These are phyloP conservation scores for Lipomyces starkeyi DNA, from an alignment of 805 yeast species.

Conservation along the genomic window DNA sequence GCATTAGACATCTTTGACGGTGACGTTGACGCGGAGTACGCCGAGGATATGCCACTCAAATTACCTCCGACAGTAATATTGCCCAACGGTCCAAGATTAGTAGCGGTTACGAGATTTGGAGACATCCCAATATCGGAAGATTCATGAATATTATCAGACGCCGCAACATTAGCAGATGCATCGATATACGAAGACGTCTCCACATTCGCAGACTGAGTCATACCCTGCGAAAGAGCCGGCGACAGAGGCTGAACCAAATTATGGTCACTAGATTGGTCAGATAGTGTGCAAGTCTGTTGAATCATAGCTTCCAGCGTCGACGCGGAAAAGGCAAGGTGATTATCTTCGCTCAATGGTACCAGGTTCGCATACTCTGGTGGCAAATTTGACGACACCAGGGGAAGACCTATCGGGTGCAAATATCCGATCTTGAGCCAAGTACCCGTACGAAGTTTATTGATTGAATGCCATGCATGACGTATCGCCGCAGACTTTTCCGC, in stretches of 20 bases:
- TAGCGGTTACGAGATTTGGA: not conserved
- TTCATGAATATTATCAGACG: not conserved
- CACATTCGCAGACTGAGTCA: not conserved
- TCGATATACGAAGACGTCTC: not conserved
- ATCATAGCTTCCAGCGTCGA: slow-evolving; percentile 6
- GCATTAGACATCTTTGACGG: not conserved
- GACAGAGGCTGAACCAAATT: not conserved
- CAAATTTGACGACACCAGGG: slow-evolving; percentile 21
- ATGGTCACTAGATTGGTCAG: not conserved
- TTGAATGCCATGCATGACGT: slow-evolving; percentile 19
- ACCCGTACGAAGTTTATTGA: slow-evolving; percentile 30
- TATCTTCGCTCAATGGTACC: not conserved
- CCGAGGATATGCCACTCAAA: not conserved
- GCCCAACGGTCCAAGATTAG: not conserved
- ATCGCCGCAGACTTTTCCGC: slow-evolving; percentile 20
- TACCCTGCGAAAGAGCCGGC: not conserved
- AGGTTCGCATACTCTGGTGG: slow-evolving; percentile 23
- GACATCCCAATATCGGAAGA: not conserved
- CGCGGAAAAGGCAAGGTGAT: not conserved
- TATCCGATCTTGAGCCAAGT: slow-evolving; percentile 30
- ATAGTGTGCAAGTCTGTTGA: slow-evolving; percentile 4
- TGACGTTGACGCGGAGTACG: not conserved
- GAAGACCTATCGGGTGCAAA: slow-evolving; percentile 27
- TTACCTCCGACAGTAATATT: not conserved
- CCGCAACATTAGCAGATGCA: not conserved